These are phyloP conservation scores for Micromonas pusilla DNA, from an alignment of 139 green algal genomes.

Conservation along the genomic window DNA sequence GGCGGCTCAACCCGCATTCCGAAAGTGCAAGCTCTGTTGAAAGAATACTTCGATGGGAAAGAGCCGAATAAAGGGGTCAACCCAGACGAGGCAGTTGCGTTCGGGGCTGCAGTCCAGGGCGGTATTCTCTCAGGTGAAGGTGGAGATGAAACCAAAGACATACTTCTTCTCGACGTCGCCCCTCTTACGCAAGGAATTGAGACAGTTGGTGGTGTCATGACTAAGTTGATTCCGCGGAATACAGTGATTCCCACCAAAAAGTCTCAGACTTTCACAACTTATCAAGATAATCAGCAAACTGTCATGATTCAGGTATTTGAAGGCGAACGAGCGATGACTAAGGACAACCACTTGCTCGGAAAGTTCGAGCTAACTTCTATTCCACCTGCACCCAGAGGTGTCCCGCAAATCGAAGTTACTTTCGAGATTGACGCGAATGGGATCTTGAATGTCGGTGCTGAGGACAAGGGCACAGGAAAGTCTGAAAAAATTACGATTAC, in stretches of 20 bases:
- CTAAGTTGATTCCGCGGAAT: slow-evolving; percentile 56
- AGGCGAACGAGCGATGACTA: slow-evolving; percentile 52
- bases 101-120: slow-evolving; percentile 58
- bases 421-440: slow-evolving; percentile 59
- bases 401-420: slow-evolving; percentile 55
- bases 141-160: slow-evolving; percentile 61
- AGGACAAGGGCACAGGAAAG: slow-evolving; percentile 64
- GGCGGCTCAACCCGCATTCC: slow-evolving; percentile 84
- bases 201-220: slow-evolving; percentile 56
- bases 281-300: slow-evolving; percentile 87
- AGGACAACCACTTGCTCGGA: slow-evolving; percentile 50
- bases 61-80: slow-evolving; percentile 59
- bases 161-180: slow-evolving; percentile 62
- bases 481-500: slow-evolving; percentile 78
- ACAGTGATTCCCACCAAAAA: slow-evolving; percentile 93
- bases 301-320: slow-evolving; percentile 59
- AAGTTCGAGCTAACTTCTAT: slow-evolving; percentile 57
- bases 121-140: slow-evolving; percentile 75
- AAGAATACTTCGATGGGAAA: slow-evolving; percentile 67
- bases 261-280: slow-evolving; percentile 96
- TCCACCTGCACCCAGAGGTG: slow-evolving; percentile 41
- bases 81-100: slow-evolving; percentile 56
- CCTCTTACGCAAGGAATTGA: slow-evolving; percentile 54
- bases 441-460: slow-evolving; percentile 54
- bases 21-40: slow-evolving; percentile 82